phyloP scores from a whole-genome alignment of 768 basidiomycete genomes.

The Termitomyces sp. region DNA sequence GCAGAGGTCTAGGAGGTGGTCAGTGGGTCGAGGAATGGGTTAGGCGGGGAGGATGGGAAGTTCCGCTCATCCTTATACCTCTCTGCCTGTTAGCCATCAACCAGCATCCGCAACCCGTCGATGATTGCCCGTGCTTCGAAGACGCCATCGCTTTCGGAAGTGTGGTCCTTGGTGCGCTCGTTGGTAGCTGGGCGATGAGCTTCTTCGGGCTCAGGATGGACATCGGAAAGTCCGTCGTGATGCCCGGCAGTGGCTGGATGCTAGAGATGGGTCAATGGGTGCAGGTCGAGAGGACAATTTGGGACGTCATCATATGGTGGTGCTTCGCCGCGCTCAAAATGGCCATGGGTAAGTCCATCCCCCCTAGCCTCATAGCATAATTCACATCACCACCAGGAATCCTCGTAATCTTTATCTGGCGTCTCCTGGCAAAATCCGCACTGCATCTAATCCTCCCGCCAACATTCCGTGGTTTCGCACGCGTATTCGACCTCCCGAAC shows the following conservation, averaged over 20 bases:
- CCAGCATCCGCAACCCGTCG: constrained; percentile 90
- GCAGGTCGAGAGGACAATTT: constrained; percentile 34
- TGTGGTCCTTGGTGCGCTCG: constrained; percentile 71
- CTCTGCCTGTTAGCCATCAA: constrained; percentile 77
- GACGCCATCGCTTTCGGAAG: constrained; percentile 94
- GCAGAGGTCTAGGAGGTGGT: constrained; percentile 37
- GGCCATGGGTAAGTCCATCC: constrained; percentile 35
- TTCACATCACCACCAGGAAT: constrained; percentile 49
- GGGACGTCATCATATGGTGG: constrained; percentile 47
- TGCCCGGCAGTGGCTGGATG: constrained; percentile 59
- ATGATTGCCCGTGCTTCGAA: constrained; percentile 97
- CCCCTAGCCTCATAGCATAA: not conserved
- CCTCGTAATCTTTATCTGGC: constrained; percentile 81
- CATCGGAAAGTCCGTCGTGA: constrained; percentile 30
- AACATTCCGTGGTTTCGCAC: constrained; percentile 73
- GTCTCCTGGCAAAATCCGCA: constrained; percentile 77
- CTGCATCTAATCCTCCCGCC: constrained; percentile 80
- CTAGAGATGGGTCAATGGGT: constrained; percentile 32
- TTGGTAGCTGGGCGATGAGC: constrained; percentile 65
- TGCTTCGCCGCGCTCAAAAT: constrained; percentile 45
- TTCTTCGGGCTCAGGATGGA: constrained; percentile 39
- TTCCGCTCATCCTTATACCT: constrained; percentile 61
- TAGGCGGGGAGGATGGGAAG: constrained; percentile 42
- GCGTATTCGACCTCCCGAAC: constrained; percentile 69
- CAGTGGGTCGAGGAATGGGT: constrained; percentile 36